A percentile compares a stretch with the other conserved stretches of the same genome.
These are phyloP conservation scores for Euphrasia confusa DNA, from an alignment of 257 asterid species.

Conservation along the genomic window DNA sequence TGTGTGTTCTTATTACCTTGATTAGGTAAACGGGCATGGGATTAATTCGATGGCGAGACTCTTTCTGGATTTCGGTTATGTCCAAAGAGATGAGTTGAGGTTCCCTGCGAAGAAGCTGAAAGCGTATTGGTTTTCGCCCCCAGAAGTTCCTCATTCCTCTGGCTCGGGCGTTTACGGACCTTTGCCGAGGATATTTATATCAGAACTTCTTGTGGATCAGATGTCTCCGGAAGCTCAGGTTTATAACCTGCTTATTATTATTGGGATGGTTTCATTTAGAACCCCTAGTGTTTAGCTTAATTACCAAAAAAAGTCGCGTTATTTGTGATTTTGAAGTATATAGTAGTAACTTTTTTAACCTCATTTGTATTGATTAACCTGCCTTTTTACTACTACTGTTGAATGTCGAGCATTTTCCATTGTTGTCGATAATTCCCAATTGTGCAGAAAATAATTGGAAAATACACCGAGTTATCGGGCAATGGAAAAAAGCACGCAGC, in stretches of 20 bases:
- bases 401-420: neutral
- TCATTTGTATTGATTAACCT: neutral
- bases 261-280: neutral
- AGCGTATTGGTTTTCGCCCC: constrained; percentile 95
- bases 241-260: constrained; percentile 6
- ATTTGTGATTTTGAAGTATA: neutral
- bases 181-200: constrained; percentile 87
- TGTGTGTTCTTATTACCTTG: neutral
- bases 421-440: constrained; percentile 12
- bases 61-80: constrained; percentile 81
- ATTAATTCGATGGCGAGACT: constrained; percentile 74
- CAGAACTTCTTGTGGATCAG: constrained; percentile 92
- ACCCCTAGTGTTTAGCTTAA: neutral
- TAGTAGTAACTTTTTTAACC: neutral
- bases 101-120: constrained; percentile 93
- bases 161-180: constrained; percentile 72
- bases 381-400: neutral
- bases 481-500: constrained; percentile 63
- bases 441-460: constrained; percentile 59
- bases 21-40: constrained; percentile 77
- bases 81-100: constrained; percentile 73
- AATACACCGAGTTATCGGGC: constrained; percentile 58
- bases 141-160: constrained; percentile 21
- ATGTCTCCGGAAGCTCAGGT: constrained; percentile 85
- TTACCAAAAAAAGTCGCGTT: neutral